These are phyloP conservation scores for Moesziomyces parantarcticus DNA, from an alignment of 1,284 basidiomycete genomes.

Conservation along the genomic window DNA sequence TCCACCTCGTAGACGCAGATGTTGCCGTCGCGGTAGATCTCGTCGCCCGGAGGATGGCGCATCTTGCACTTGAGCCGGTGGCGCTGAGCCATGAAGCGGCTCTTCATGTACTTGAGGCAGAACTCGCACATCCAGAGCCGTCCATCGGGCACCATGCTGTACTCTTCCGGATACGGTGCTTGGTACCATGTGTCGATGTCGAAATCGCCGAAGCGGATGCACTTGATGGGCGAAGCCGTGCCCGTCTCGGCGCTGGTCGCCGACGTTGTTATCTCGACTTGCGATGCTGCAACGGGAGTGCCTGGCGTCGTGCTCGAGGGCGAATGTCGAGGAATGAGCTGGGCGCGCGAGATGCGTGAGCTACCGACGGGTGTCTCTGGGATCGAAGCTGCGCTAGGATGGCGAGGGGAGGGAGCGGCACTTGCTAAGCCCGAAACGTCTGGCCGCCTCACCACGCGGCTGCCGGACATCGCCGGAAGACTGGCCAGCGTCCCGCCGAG, in stretches of 20 bases:
- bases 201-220: constrained; percentile 89
- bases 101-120: constrained; percentile 99
- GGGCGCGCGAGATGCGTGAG: constrained; percentile 34
- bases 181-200: constrained; percentile 99
- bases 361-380: constrained; percentile 22
- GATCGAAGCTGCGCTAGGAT: constrained; percentile 1
- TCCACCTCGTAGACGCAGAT: constrained; percentile 98
- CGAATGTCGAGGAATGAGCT: constrained; percentile 22
- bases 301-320: constrained; percentile 28
- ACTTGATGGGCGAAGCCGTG: constrained; percentile 62
- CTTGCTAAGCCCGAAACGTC: not conserved
- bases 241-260: constrained; percentile 57
- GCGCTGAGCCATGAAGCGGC: constrained; percentile 83
- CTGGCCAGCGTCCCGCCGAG: constrained; percentile 56
- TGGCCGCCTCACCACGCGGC: constrained; percentile 22
- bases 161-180: constrained; percentile 98
- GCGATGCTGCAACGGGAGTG: constrained; percentile 15
- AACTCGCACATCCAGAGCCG: constrained; percentile 96
- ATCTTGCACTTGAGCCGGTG: constrained; percentile 93
- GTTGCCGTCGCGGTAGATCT: constrained; percentile 90
- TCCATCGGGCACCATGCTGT: constrained; percentile 90
- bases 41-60: constrained; percentile 94
- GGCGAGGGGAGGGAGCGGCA: constrained; percentile 22
- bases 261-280: constrained; percentile 34
- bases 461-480: constrained; percentile 29